A percentile compares a stretch with the other conserved stretches of the same genome.
Conservation (phyloP, 768 basidiomycete genomes). For the Tephrocybe sp. region DNA sequence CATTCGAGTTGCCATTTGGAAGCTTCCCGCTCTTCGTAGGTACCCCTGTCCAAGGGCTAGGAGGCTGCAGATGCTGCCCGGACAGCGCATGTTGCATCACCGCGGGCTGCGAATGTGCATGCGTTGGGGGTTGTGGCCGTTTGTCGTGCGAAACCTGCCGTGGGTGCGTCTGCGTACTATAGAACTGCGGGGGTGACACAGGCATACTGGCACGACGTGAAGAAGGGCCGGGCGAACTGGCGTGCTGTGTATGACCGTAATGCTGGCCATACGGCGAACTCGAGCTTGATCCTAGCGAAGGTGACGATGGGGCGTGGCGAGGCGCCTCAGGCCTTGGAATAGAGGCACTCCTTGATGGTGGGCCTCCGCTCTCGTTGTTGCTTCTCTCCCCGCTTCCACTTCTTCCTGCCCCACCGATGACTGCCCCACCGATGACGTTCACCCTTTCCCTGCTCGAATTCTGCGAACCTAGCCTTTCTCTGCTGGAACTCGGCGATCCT, state of each 20-base stretch:
- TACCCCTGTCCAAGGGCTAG: constrained; percentile 44
- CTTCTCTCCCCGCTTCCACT: constrained; percentile 10
- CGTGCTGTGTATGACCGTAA: constrained; percentile 12
- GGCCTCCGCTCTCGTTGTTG: constrained; percentile 1
- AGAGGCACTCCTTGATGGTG: constrained; percentile 25
- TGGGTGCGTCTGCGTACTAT: constrained; percentile 7
- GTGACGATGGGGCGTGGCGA: constrained; percentile 19
- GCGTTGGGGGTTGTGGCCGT: constrained; percentile 18
- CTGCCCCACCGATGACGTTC: constrained; percentile 18
- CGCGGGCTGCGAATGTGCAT: constrained; percentile 28
- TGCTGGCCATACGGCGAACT: constrained; percentile 18
- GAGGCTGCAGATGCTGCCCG: constrained; percentile 26
- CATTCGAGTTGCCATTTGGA: constrained; percentile 18
- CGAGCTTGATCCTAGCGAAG: constrained; percentile 6
- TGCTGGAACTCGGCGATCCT: constrained; percentile 32
- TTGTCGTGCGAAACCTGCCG: constrained; percentile 13
- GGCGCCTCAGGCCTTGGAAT: constrained; percentile 18
- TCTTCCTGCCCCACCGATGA: too few species aligned
- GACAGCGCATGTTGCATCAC: constrained; percentile 20
- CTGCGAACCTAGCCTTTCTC: constrained; percentile 20
- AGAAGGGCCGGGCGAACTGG: constrained; percentile 5
- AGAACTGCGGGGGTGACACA: constrained; percentile 10
- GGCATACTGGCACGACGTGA: constrained; percentile 26
- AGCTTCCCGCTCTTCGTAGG: constrained; percentile 33
- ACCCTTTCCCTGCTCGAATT: constrained; percentile 29